Evolutionary conservation across 768 basidiomycete species (phyloP), one percentile per base, ranked within the genome.

Genomic region (Kwoniella botswanensis): DNA sequence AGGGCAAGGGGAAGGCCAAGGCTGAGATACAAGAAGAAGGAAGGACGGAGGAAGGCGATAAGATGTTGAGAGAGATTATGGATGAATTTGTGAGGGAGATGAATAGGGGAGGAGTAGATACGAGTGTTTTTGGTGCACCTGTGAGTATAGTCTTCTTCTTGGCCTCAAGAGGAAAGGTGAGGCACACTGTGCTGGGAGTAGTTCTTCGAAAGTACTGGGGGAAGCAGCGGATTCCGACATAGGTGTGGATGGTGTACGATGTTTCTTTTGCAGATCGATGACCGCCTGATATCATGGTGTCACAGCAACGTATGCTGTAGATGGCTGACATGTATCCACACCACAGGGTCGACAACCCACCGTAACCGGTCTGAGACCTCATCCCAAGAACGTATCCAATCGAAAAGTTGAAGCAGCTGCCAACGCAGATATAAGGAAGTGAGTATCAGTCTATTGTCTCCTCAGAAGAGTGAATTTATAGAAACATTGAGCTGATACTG

Each of bases 341-440:
- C 13, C 11, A 22, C 53, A 56, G 59, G 73, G 59, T 65, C 74
- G 41, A 54, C 44, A 70, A 41, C 15, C 62, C 13, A 26, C 63
- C 9, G 13, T 53, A 21, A 44, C 63, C 24, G 63, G 68, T 41
- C 67, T 82, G 35, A 46, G 71, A 67, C 75, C 79, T 17, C 81
- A 83, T 76, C 82, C 82, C 1, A 62, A 74, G 22, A 83, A 83
- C 60, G 75, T 75, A 18, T 66, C 74, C 9, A 83, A 83, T 65
- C 44, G 77, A 26, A 67, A 77, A 62, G 67, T 72, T 6, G 67
- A 79, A 59, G 76, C 73, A 54, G 72, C 74, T 15, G 68, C 70
- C 15, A 72, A 75, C 22, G 69, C 68, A 11, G 68, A 71, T 3
- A 73, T 82, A 58, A 70, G 74, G 21, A 75, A 76, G 82, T 82